Conservation (phyloP, 1,284 basidiomycete species). For the Rhodotorula sp. region DNA sequence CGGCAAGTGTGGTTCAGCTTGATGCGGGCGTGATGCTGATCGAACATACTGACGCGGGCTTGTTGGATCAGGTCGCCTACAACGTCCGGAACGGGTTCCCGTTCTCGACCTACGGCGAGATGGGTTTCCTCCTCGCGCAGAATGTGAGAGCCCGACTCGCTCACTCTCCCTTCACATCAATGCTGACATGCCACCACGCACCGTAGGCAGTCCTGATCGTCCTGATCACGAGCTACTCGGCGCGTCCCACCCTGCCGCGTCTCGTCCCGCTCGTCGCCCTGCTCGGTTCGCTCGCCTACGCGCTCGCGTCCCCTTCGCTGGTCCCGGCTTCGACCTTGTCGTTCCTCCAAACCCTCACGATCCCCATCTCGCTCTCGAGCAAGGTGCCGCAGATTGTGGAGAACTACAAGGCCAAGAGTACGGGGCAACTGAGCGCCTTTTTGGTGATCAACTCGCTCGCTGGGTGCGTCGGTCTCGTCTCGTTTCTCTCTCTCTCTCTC, state of each 20-base stretch:
- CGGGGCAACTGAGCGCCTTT: constrained; percentile 85
- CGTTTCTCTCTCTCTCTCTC: too few relatives aligned
- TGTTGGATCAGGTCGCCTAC: constrained; percentile 55
- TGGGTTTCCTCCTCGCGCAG: constrained; percentile 79
- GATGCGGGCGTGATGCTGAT: background rate
- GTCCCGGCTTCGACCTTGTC: constrained; percentile 59
- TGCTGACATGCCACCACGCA: constrained; percentile 26
- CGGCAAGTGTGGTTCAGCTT: background rate
- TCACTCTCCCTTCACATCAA: constrained; percentile 45
- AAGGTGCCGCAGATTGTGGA: constrained; percentile 83
- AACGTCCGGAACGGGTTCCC: constrained; percentile 78
- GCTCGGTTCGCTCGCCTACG: constrained; percentile 52
- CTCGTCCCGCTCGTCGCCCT: constrained; percentile 48
- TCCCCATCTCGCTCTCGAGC: constrained; percentile 77
- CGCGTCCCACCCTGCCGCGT: constrained; percentile 37
- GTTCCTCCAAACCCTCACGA: constrained; percentile 57
- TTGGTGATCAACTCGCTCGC: constrained; percentile 77
- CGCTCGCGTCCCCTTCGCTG: constrained; percentile 50
- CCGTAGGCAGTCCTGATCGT: constrained; percentile 63
- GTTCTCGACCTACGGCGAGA: constrained; percentile 94
- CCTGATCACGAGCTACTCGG: constrained; percentile 66
- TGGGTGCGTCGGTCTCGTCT: constrained; percentile 46
- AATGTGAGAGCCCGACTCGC: constrained; percentile 56
- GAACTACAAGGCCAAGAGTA: constrained; percentile 69
- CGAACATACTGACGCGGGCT: too few relatives aligned